Percentiles rank a stretch among this genome's conserved stretches.
phyloP scores from a whole-genome alignment of 495 filamentous ascomycete genomes.

The Daldinia caldariorum region DNA sequence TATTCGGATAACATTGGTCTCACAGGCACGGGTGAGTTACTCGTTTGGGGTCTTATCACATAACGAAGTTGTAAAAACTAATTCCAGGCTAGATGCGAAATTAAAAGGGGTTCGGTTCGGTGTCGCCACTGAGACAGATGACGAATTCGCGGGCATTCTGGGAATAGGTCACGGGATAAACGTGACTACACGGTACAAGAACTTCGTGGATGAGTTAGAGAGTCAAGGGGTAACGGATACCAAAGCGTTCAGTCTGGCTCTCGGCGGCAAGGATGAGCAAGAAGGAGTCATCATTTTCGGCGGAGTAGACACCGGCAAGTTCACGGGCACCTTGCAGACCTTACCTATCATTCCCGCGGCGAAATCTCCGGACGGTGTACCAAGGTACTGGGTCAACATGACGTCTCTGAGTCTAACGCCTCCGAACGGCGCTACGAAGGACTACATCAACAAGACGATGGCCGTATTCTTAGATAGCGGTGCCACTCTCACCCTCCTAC shows the following conservation, averaged over 20 bases:
- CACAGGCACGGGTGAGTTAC: slow-evolving; percentile 45
- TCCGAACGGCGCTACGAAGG: slow-evolving; percentile 54
- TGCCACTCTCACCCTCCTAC: slow-evolving; percentile 87
- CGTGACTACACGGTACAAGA: slow-evolving; percentile 54
- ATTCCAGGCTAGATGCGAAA: slow-evolving; percentile 37
- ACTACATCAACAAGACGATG: slow-evolving; percentile 60
- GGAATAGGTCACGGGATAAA: slow-evolving; percentile 59
- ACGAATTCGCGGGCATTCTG: slow-evolving; percentile 59
- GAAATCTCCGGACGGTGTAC: slow-evolving; percentile 55
- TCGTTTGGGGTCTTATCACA: background rate
- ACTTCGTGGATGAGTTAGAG: slow-evolving; percentile 57
- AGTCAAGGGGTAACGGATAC: slow-evolving; percentile 54
- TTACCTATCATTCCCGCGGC: slow-evolving; percentile 69
- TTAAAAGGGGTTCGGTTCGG: slow-evolving; percentile 57
- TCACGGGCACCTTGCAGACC: slow-evolving; percentile 71
- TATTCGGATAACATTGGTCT: slow-evolving; percentile 56
- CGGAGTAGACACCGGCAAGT: slow-evolving; percentile 88
- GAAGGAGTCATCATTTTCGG: slow-evolving; percentile 90
- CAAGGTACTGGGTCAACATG: slow-evolving; percentile 68
- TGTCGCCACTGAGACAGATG: slow-evolving; percentile 51
- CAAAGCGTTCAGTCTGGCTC: slow-evolving; percentile 60
- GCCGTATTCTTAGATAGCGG: slow-evolving; percentile 89
- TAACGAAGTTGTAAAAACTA: slow-evolving; percentile 4
- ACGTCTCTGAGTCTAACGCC: slow-evolving; percentile 64
- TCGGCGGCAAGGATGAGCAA: slow-evolving; percentile 58